These are phyloP conservation scores for Trypanosoma vivax DNA, from an alignment of 208 protist species.

Conservation along the genomic window DNA sequence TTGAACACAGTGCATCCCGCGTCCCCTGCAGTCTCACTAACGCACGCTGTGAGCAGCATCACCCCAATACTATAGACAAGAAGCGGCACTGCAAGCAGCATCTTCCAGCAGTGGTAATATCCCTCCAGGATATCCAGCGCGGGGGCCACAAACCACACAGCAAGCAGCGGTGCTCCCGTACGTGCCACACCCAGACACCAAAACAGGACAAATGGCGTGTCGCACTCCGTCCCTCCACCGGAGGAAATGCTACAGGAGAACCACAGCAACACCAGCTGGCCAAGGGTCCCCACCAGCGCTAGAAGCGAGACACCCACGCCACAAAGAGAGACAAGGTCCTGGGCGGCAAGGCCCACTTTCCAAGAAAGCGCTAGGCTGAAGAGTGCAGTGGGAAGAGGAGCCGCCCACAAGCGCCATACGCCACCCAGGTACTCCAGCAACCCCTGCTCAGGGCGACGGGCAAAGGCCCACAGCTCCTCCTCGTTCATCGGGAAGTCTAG, in stretches of 20 bases:
- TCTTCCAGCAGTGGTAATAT: conserved; percentile 26
- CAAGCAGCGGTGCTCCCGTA: conserved; percentile 37
- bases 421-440: conserved; percentile 27
- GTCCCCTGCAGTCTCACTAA: neutral
- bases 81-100: conserved; percentile 30
- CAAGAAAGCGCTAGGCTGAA: conserved; percentile 38
- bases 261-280: conserved; percentile 51
- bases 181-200: conserved; percentile 51
- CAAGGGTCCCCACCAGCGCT: conserved; percentile 32
- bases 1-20: neutral
- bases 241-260: conserved; percentile 34
- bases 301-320: conserved; percentile 66
- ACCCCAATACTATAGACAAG: conserved; percentile 19
- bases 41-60: conserved; percentile 10
- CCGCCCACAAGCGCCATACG: conserved; percentile 23
- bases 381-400: conserved; percentile 21
- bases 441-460: conserved; percentile 27
- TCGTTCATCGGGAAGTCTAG: conserved; percentile 51
- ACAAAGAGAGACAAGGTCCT: conserved; percentile 60
- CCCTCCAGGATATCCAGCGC: conserved; percentile 41
- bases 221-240: conserved; percentile 44
- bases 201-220: conserved; percentile 61
- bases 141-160: conserved; percentile 50
- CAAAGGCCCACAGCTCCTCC: conserved; percentile 27
- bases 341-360: conserved; percentile 37